phyloP scores from a whole-genome alignment of 225 moss, liverwort and hornwort genomes.

The Sphagnum tenellum region DNA sequence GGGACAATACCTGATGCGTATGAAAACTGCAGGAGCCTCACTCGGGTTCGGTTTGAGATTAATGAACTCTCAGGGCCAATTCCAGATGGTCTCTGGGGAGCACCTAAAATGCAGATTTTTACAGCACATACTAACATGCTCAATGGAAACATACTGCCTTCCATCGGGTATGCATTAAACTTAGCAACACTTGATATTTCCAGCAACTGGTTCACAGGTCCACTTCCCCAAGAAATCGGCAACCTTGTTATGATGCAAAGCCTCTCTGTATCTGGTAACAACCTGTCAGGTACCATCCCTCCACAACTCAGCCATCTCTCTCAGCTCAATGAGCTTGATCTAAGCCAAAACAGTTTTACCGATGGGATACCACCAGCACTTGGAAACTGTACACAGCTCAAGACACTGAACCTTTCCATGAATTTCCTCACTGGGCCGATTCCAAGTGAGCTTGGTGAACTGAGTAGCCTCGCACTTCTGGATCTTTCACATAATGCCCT shows the following conservation, averaged over 20 bases:
- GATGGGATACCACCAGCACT: slow-evolving; percentile 42
- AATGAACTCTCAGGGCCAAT: slow-evolving; percentile 31
- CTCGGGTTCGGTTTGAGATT: not conserved
- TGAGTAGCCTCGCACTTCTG: slow-evolving; percentile 35
- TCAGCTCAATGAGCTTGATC: slow-evolving; percentile 42
- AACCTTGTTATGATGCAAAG: slow-evolving; percentile 33
- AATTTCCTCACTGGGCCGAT: slow-evolving; percentile 41
- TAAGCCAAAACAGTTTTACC: slow-evolving; percentile 42
- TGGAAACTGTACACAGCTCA: slow-evolving; percentile 40
- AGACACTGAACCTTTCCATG: slow-evolving; percentile 42
- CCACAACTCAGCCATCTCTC: slow-evolving; percentile 24
- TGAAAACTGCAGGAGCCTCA: no score
- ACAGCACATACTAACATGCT: no score
- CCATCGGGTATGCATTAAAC: slow-evolving; percentile 17
- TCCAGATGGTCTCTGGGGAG: not conserved
- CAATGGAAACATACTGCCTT: slow-evolving; percentile 1
- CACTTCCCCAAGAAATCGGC: slow-evolving; percentile 43
- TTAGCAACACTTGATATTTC: slow-evolving; percentile 48
- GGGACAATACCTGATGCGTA: no score
- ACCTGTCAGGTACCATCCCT: slow-evolving; percentile 43
- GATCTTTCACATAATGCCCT: slow-evolving; percentile 56
- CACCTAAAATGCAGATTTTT: no score
- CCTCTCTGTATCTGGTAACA: slow-evolving; percentile 48
- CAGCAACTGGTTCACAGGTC: slow-evolving; percentile 55
- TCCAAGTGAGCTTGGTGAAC: slow-evolving; percentile 33